Conservation (phyloP, 164 flowering plant species). For the Aristolochia fimbriata region DNA sequence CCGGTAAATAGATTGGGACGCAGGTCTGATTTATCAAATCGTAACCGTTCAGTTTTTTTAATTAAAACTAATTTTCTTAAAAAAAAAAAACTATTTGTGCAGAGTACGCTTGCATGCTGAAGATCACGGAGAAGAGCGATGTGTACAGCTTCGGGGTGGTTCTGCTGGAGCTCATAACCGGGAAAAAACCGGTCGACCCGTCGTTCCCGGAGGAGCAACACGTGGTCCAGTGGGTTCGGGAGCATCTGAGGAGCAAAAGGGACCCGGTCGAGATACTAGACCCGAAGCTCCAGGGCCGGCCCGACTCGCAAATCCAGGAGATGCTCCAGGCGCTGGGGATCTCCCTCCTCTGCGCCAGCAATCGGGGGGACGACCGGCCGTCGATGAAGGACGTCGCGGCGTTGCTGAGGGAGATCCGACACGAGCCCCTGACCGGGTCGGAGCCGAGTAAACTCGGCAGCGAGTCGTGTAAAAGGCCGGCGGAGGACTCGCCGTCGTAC, state of each 20-base stretch:
- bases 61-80: neutral
- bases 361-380: slow-evolving; percentile 62
- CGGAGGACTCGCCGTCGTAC: slow-evolving; percentile 14
- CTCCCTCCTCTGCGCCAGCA: slow-evolving; percentile 62
- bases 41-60: neutral
- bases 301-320: slow-evolving; percentile 78
- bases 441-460: slow-evolving; percentile 29
- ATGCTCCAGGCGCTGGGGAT: slow-evolving; percentile 92
- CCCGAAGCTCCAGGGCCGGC: slow-evolving; percentile 57
- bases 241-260: slow-evolving; percentile 30
- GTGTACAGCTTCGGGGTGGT: slow-evolving; percentile 91
- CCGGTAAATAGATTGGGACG: slow-evolving; percentile 47
- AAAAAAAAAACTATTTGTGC: too few species aligned
- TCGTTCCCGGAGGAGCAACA: slow-evolving; percentile 74
- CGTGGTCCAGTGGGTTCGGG: slow-evolving; percentile 80
- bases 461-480: slow-evolving; percentile 13
- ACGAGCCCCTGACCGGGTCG: slow-evolving; percentile 23
- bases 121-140: slow-evolving; percentile 86
- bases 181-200: slow-evolving; percentile 88
- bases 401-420: slow-evolving; percentile 75
- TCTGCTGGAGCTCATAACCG: slow-evolving; percentile 81
- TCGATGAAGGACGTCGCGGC: slow-evolving; percentile 88
- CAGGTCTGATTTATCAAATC: too few species aligned
- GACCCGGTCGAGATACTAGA: slow-evolving; percentile 69
- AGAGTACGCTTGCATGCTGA: slow-evolving; percentile 77